Conservation (phyloP, 2,329 filamentous ascomycete species). For the Xylariaceae sp. region DNA sequence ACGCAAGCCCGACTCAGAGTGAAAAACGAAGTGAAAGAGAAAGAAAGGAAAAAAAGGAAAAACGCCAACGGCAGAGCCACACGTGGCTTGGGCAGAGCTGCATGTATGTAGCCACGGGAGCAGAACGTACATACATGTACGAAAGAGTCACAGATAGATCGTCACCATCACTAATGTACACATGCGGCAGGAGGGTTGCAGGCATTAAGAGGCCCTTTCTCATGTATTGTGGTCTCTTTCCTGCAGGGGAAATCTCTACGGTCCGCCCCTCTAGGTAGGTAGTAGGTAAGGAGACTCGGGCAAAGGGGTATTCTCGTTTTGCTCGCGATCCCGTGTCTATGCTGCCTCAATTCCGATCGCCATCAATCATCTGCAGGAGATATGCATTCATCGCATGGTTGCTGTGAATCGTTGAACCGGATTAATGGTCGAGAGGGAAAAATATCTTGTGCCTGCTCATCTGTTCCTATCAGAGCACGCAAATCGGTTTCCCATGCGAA, state of each 20-base stretch:
- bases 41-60: not conserved
- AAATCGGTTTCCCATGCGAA: slow-evolving; percentile 4
- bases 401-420: not conserved
- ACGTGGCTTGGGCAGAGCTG: slow-evolving; percentile 7
- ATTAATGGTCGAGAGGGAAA: slow-evolving; percentile 4
- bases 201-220: not conserved
- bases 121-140: not conserved
- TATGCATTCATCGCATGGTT: slow-evolving; percentile 1
- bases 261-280: slow-evolving; percentile 2
- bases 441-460: slow-evolving; percentile 3
- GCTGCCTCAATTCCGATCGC: slow-evolving; percentile 3
- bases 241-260: slow-evolving; percentile 9
- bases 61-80: slow-evolving; percentile 2
- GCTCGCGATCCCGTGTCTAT: slow-evolving; percentile 8
- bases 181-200: slow-evolving; percentile 1
- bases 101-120: not conserved
- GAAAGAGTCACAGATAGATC: not conserved
- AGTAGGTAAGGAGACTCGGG: not conserved
- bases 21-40: not conserved
- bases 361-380: slow-evolving; percentile 4
- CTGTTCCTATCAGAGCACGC: not conserved
- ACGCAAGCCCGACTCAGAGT: too few relatives aligned
- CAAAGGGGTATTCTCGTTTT: not conserved
- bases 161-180: not conserved
- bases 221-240: slow-evolving; percentile 13